A percentile compares a stretch with the other conserved stretches of the same genome.
Evolutionary conservation across 2,329 filamentous ascomycete species (phyloP).

Genomic region (Trichoderma polysporum): DNA sequence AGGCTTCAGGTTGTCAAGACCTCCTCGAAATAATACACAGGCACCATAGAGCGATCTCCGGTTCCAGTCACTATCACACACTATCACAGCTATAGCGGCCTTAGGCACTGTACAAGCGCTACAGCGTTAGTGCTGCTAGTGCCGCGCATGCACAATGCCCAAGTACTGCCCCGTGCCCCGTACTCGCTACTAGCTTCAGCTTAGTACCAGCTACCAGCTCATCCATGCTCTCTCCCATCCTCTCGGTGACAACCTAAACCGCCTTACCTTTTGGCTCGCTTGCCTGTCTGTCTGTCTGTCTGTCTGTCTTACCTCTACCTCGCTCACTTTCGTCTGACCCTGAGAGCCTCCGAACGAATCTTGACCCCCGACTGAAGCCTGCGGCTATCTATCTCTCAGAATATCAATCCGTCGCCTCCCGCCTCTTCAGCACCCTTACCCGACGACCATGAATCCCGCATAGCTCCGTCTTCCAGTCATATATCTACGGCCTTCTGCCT

Average conservation of each 20-base stretch:
- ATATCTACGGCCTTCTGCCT: constrained; percentile 5
- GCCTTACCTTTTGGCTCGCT: neutral
- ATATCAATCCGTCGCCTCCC: constrained; percentile 1
- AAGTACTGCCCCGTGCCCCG: constrained; percentile 6
- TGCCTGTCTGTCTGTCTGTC: too few species aligned
- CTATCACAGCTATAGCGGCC: neutral
- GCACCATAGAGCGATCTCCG: too few species aligned
- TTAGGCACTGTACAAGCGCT: neutral
- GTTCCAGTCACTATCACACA: neutral
- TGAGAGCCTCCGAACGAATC: constrained; percentile 1
- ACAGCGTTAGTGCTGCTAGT: neutral
- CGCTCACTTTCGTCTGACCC: constrained; percentile 9
- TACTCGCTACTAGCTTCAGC: neutral
- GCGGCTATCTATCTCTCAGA: neutral
- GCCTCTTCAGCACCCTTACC: neutral
- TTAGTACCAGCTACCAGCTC: neutral
- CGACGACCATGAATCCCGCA: constrained; percentile 13
- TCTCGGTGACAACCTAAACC: constrained; percentile 12
- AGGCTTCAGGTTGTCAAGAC: too few species aligned
- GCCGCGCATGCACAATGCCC: neutral
- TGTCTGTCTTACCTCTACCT: neutral
- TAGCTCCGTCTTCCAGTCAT: constrained; percentile 2
- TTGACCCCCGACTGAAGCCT: constrained; percentile 4
- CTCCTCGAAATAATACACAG: too few species aligned
- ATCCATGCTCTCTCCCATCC: neutral